phyloP scores from a whole-genome alignment of 2,329 filamentous ascomycete genomes.

The Fusarium protoensiforme region DNA sequence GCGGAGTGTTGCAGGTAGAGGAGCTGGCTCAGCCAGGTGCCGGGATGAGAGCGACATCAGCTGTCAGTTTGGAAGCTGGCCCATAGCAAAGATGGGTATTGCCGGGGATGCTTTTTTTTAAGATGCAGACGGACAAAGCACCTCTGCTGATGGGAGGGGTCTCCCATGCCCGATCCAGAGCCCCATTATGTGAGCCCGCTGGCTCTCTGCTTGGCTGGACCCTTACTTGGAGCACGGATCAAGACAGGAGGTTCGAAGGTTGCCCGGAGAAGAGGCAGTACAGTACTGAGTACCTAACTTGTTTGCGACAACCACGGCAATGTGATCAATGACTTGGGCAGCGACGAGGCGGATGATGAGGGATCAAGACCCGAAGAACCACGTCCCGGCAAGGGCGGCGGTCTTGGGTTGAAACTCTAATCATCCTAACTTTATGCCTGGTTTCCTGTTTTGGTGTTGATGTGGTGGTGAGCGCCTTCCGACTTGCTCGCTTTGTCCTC shows the following conservation, averaged over 20 bases:
- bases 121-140: background rate
- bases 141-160: constrained; percentile 15
- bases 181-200: constrained; percentile 11
- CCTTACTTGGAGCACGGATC: constrained; percentile 8
- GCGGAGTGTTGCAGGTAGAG: constrained; percentile 5
- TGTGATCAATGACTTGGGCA: constrained; percentile 6
- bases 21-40: background rate
- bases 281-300: background rate
- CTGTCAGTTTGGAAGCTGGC: constrained; percentile 15
- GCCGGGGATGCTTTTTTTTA: background rate
- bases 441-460: background rate
- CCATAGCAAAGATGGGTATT: constrained; percentile 19
- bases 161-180: constrained; percentile 19
- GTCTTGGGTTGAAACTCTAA: background rate
- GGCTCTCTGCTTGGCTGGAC: background rate
- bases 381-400: background rate
- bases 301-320: background rate
- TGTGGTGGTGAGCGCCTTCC: background rate
- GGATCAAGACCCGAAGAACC: background rate
- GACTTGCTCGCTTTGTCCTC: background rate
- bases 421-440: background rate
- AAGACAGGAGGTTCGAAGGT: background rate
- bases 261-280: background rate
- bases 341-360: background rate
- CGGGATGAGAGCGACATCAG: constrained; percentile 18